Percentiles rank a stretch among this genome's conserved stretches.
Conservation (phyloP, 257 asterid genomes). For the Przewalskia tangutica region DNA sequence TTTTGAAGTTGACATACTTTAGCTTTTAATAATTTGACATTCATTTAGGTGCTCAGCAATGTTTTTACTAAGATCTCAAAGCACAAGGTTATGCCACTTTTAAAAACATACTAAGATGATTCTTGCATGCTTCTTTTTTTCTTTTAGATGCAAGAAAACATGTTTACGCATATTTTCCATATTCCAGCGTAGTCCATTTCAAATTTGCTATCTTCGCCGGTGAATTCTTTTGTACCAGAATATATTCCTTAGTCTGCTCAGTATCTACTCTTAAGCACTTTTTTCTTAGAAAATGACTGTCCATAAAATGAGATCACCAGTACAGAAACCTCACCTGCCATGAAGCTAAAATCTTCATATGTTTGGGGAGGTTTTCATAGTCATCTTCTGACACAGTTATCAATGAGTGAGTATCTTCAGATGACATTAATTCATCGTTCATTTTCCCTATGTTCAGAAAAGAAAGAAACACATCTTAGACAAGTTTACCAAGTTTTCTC, state of each 20-base stretch:
- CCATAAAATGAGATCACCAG: neutral
- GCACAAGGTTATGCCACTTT: neutral
- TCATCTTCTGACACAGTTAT: constrained; percentile 46
- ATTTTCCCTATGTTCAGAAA: constrained; percentile 19
- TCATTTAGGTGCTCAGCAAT: neutral
- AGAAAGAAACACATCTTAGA: constrained; percentile 10
- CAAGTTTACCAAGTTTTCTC: neutral
- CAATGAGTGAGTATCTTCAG: constrained; percentile 22
- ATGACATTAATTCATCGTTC: constrained; percentile 12
- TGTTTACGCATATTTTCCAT: neutral
- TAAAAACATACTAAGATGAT: neutral
- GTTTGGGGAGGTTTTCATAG: constrained; percentile 70
- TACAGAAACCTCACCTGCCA: constrained; percentile 60
- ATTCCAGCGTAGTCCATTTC: neutral
- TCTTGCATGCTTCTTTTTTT: neutral
- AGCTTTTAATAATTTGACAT: neutral
- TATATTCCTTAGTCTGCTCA: neutral
- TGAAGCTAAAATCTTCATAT: constrained; percentile 59
- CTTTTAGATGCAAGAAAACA: neutral
- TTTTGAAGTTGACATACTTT: neutral
- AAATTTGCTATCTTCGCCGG: neutral
- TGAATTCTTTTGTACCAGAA: neutral
- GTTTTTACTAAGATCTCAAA: neutral
- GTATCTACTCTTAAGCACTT: neutral
- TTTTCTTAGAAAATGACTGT: neutral